A percentile compares a stretch with the other conserved stretches of the same genome.
Conservation (phyloP, 352 stramenopile species). For the Hyaloperonospora brassicae region DNA sequence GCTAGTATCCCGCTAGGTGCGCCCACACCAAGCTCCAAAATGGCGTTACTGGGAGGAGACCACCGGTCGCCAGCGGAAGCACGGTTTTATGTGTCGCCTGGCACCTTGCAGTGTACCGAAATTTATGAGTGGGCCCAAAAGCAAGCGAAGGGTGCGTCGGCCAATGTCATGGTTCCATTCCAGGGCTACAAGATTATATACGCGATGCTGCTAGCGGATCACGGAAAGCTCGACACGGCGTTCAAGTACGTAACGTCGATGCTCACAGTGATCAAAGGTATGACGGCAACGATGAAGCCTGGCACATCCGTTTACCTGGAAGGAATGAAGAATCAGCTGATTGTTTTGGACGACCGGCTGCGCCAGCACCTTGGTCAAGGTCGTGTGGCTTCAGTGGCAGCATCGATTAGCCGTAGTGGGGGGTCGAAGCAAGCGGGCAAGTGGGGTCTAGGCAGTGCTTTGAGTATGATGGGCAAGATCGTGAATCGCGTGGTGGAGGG, state of each 20-base stretch:
- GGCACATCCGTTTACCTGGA: conserved; percentile 82
- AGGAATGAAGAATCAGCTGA: conserved; percentile 82
- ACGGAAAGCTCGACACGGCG: conserved; percentile 71
- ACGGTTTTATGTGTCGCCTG: conserved; percentile 76
- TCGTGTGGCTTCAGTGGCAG: conserved; percentile 57
- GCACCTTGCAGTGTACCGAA: conserved; percentile 74
- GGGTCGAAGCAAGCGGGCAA: conserved; percentile 54
- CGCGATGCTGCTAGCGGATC: conserved; percentile 76
- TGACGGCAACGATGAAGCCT: conserved; percentile 75
- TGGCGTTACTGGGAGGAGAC: conserved; percentile 73
- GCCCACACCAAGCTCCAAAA: conserved; percentile 63
- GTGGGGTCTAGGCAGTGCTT: conserved; percentile 67
- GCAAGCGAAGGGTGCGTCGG: conserved; percentile 32
- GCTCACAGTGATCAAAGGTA: conserved; percentile 61
- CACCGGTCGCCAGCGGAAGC: conserved; percentile 60
- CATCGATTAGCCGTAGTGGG: conserved; percentile 28
- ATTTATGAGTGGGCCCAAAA: conserved; percentile 82
- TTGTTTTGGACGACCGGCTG: conserved; percentile 77
- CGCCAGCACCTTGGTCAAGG: conserved; percentile 79
- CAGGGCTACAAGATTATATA: conserved; percentile 88
- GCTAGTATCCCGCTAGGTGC: conserved; percentile 65
- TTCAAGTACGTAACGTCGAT: conserved; percentile 87
- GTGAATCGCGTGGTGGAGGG: conserved; percentile 81
- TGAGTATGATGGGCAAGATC: conserved; percentile 85
- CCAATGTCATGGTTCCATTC: conserved; percentile 72